phyloP scores from a whole-genome alignment of 2,329 filamentous ascomycete species.

The Fusarium chaquense region DNA sequence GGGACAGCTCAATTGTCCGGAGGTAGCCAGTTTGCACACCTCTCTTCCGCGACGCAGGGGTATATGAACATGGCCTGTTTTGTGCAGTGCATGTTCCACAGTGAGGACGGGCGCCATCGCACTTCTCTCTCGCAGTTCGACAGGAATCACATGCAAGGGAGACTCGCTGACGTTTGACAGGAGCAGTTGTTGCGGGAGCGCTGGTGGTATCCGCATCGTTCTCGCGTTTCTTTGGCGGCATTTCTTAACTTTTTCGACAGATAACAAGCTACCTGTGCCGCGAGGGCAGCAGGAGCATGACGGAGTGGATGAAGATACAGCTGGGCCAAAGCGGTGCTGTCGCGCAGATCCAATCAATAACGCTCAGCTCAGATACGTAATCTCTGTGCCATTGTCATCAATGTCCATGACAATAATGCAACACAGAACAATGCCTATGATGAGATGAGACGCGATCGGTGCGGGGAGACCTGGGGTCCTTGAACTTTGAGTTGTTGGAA shows the following conservation, averaged over 20 bases:
- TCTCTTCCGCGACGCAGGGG: conserved; percentile 78
- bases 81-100: conserved; percentile 76
- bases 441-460: conserved; percentile 29
- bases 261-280: conserved; percentile 41
- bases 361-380: conserved; percentile 27
- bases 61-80: conserved; percentile 76
- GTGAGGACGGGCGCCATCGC: conserved; percentile 74
- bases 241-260: conserved; percentile 43
- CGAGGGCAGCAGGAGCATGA: conserved; percentile 43
- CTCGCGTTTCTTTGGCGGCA: conserved; percentile 57
- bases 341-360: conserved; percentile 40
- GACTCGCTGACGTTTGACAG: conserved; percentile 71
- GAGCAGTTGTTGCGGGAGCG: conserved; percentile 41
- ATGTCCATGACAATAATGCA: conserved; percentile 25
- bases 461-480: conserved; percentile 48
- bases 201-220: conserved; percentile 46
- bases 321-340: conserved; percentile 2
- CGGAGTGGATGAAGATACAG: conserved; percentile 21
- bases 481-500: conserved; percentile 34
- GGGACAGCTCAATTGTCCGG: conserved; percentile 75
- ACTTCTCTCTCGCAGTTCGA: conserved; percentile 76
- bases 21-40: conserved; percentile 86
- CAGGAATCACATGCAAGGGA: conserved; percentile 78
- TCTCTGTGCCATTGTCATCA: conserved; percentile 33
- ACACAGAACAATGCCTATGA: conserved; percentile 13